Conservation (phyloP, 306 rosid species). For the Medicago truncatula region MtrunA17r5.0-ANR NC_053049.1:30380501-30381000, state of each 20-base stretch:
- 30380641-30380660: not conserved
- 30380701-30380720: not conserved
- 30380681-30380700: not conserved
- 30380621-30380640: slow-evolving; percentile 24
- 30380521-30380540: slow-evolving; percentile 4
- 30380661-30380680: not conserved
- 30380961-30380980: not conserved
- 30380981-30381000: not conserved
- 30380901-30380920: not conserved
- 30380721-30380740: not conserved
- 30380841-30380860: not conserved
- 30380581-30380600: slow-evolving; percentile 41
- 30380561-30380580: not conserved
- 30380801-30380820: not conserved
- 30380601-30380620: slow-evolving; percentile 36
- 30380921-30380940: not conserved
- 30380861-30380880: not conserved
- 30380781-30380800: not conserved
- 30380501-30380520: slow-evolving; percentile 17
- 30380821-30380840: not conserved
- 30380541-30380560: not conserved
- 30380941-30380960: not conserved
- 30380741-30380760: not conserved
- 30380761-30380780: not conserved
- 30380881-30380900: not conserved